Evolutionary conservation across 2,329 filamentous ascomycete genomes (phyloP).

Genomic region (Arthrobotrys musiformis): DNA sequence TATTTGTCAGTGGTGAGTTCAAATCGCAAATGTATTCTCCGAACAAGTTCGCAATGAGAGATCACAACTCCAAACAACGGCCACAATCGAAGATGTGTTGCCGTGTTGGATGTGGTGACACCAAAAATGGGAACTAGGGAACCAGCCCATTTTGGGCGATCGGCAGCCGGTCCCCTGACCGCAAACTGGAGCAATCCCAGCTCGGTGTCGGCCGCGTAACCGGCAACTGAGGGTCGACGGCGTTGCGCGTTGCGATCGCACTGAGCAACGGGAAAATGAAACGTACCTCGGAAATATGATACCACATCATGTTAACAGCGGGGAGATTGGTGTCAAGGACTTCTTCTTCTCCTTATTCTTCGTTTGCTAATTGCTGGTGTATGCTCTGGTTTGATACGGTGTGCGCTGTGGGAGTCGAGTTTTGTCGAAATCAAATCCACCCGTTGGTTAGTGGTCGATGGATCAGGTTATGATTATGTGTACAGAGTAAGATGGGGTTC

Average conservation of each 20-base stretch:
- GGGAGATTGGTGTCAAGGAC: neutral
- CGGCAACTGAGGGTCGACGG: neutral
- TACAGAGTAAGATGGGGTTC: neutral
- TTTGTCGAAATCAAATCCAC: neutral
- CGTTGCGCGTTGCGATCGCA: neutral
- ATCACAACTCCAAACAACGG: no score
- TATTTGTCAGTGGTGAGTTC: conserved; percentile 2
- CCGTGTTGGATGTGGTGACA: neutral
- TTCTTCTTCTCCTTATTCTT: no score
- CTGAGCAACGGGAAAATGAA: no score
- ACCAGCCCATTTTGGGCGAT: conserved; percentile 1
- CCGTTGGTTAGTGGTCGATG: neutral
- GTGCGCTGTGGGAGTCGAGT: neutral
- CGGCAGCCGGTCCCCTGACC: neutral
- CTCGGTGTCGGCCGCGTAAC: conserved; percentile 2
- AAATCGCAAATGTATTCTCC: no score
- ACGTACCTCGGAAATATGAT: conserved; percentile 58
- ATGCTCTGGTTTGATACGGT: no score
- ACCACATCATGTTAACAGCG: conserved; percentile 53
- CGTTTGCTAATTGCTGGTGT: no score
- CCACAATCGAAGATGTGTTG: no score
- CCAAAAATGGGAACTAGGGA: neutral
- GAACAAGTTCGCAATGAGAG: no score
- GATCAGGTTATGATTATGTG: neutral
- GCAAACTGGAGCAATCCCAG: neutral